Evolutionary conservation across 1,284 basidiomycete species (phyloP), one percentile per base, ranked within the genome.

Genomic region (Inonotus hispidus): DNA sequence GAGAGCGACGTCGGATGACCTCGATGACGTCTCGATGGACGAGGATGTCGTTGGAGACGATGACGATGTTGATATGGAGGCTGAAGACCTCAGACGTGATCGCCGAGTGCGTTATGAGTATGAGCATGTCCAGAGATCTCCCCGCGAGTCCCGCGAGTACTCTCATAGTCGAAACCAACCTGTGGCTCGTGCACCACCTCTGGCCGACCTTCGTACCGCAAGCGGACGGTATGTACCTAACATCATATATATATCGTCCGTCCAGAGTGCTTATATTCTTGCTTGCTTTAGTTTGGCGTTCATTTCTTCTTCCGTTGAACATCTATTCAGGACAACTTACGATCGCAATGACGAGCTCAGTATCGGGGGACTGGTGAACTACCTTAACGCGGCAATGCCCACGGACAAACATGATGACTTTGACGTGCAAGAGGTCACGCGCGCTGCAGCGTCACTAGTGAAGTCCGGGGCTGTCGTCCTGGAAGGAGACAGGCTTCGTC

Each of bases 371-470:
- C 74, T 90, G 19, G 74, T 90, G 47, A 79, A 83, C 5, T 88
- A 87, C 69, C 76, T 90, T 59, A 90, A 90, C 67, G 82, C 87
- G 1, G 85, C 85, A 7, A 81, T 89, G 75, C 88, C 87, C 2
- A 76, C 75, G 13, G 87, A 89, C 70, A 90, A 88, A 71, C 82
- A 88, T 69, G 87, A 89, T 73, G 87, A 90, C 65, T 90, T 88
- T 64, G 88, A 90, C 70, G 87, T 85, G 11, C 77, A 77, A 1
- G 87, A 90, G 72, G 85, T 90, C 39, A 62, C 50, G 27, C 55
- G 56, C 19, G 56, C 52, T 16, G 61, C 37, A 7, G 50, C 61
- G 29, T 32, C 61, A 19, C 61, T 62, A 13, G 57, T 50, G 43
- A 59, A 59, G 57, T 27, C 57, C 11, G 57, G 61, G 8, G 35